These are phyloP conservation scores for Phycomyces blakesleeanus DNA, from an alignment of 192 early-diverging fungal species.

Conservation along the genomic window DNA sequence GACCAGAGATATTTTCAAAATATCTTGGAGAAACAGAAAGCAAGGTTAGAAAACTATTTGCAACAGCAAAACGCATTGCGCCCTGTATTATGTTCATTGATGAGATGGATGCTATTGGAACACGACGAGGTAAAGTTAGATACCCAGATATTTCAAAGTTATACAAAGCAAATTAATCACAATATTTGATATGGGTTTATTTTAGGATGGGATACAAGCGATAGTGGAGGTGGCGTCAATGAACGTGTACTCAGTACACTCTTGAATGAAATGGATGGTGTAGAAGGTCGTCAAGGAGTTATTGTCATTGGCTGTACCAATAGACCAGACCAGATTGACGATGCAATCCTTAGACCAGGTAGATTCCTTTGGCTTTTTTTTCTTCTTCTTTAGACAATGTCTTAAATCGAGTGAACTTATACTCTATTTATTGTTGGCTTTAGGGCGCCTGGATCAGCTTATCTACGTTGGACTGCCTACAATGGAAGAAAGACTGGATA, in stretches of 20 bases:
- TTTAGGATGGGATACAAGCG: conserved; percentile 44
- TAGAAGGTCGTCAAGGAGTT: conserved; percentile 78
- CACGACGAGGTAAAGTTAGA: conserved; percentile 59
- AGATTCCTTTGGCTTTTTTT: conserved; percentile 8
- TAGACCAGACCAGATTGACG: conserved; percentile 82
- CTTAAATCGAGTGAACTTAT: too few relatives aligned
- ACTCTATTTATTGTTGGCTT: neutral
- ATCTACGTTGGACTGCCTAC: conserved; percentile 66
- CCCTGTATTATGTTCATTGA: conserved; percentile 95
- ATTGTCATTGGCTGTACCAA: conserved; percentile 93
- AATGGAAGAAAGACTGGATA: conserved; percentile 57
- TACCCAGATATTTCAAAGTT: neutral
- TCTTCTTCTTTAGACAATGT: too few relatives aligned
- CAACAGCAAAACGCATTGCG: conserved; percentile 73
- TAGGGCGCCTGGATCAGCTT: conserved; percentile 84
- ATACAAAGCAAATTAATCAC: neutral
- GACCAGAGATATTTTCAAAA: conserved; percentile 91
- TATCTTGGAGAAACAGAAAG: conserved; percentile 93
- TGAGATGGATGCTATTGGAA: conserved; percentile 88
- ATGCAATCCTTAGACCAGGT: conserved; percentile 73
- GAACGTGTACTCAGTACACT: conserved; percentile 89
- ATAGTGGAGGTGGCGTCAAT: conserved; percentile 71
- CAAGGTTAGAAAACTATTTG: conserved; percentile 75
- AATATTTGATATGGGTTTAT: neutral
- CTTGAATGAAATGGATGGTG: conserved; percentile 98